These are phyloP conservation scores for Candida dajiaensis DNA, from an alignment of 805 yeast genomes.

Conservation along the genomic window DNA sequence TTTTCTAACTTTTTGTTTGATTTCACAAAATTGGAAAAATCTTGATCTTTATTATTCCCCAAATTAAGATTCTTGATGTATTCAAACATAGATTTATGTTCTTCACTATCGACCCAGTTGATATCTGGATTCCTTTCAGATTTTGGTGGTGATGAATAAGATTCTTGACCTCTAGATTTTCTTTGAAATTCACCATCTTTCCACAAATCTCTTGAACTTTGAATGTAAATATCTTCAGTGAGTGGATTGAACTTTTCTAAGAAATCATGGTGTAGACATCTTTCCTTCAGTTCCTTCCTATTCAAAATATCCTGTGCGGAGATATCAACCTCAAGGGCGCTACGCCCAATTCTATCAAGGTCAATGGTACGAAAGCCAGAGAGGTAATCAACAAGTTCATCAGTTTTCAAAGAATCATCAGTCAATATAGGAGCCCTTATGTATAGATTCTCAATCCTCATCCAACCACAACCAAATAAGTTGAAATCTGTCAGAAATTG, in stretches of 20 bases:
- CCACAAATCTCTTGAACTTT: constrained; percentile 51
- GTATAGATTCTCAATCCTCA: constrained; percentile 39
- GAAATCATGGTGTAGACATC: constrained; percentile 48
- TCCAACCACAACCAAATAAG: constrained; percentile 79
- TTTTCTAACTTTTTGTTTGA: constrained; percentile 18
- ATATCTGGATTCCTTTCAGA: constrained; percentile 22
- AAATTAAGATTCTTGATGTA: constrained; percentile 21
- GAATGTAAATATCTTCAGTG: constrained; percentile 25
- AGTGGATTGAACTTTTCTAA: constrained; percentile 27
- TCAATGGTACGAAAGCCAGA: constrained; percentile 20
- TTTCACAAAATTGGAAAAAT: constrained; percentile 19
- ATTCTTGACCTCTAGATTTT: constrained; percentile 29
- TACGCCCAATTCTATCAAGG: constrained; percentile 49
- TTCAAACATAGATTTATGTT: constrained; percentile 28
- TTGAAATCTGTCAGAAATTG: constrained; percentile 85
- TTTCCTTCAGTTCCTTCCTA: constrained; percentile 35
- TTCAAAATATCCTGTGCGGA: constrained; percentile 56
- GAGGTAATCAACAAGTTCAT: constrained; percentile 29
- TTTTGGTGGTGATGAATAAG: constrained; percentile 23
- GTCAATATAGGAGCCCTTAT: constrained; percentile 54
- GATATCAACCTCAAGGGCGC: constrained; percentile 69
- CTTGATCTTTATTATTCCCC: constrained; percentile 2
- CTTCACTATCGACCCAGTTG: constrained; percentile 39
- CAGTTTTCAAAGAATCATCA: constrained; percentile 25
- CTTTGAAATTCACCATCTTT: constrained; percentile 53